Percentiles rank a stretch among this genome's conserved stretches.
Conservation (phyloP, 2,329 filamentous ascomycete species). For the Aspergillus costaricaensis region DNA sequence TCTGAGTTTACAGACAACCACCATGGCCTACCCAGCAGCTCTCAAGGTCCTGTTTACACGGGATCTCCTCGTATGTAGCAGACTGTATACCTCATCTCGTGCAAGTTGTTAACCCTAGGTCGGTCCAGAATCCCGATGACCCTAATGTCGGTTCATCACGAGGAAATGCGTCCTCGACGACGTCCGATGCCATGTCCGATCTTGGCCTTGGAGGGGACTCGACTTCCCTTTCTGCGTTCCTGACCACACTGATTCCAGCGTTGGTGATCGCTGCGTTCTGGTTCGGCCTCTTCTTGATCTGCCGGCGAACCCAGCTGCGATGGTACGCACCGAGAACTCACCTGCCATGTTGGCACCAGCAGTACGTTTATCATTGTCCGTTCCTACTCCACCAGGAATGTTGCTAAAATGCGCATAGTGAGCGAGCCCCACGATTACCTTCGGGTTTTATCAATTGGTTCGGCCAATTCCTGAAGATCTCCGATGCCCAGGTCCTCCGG, state of each 20-base stretch:
- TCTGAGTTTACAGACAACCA: neutral
- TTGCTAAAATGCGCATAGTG: constrained; percentile 28
- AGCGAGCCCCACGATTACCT: constrained; percentile 51
- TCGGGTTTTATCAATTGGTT: constrained; percentile 58
- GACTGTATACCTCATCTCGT: neutral
- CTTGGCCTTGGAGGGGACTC: constrained; percentile 38
- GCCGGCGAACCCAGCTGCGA: constrained; percentile 47
- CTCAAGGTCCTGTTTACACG: constrained; percentile 1
- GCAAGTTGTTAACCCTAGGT: neutral
- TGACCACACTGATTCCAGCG: constrained; percentile 53
- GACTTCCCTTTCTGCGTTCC: constrained; percentile 53
- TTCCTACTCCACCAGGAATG: neutral
- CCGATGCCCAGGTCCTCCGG: constrained; percentile 80
- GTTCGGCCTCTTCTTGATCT: constrained; percentile 49
- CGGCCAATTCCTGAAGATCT: constrained; percentile 53
- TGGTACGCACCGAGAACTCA: constrained; percentile 51
- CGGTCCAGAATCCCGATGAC: constrained; percentile 40
- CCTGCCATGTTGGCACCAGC: constrained; percentile 44
- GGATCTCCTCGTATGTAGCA: constrained; percentile 16
- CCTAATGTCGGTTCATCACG: constrained; percentile 46
- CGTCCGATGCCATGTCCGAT: constrained; percentile 31
- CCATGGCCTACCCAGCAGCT: constrained; percentile 5
- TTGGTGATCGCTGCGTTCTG: constrained; percentile 48
- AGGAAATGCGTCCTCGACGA: constrained; percentile 40
- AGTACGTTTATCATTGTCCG: constrained; percentile 31